Evolutionary conservation across 176 grass and related monocot genomes (phyloP), one percentile per base, ranked within the genome.

Genomic region (Oryza officinalis): DNA sequence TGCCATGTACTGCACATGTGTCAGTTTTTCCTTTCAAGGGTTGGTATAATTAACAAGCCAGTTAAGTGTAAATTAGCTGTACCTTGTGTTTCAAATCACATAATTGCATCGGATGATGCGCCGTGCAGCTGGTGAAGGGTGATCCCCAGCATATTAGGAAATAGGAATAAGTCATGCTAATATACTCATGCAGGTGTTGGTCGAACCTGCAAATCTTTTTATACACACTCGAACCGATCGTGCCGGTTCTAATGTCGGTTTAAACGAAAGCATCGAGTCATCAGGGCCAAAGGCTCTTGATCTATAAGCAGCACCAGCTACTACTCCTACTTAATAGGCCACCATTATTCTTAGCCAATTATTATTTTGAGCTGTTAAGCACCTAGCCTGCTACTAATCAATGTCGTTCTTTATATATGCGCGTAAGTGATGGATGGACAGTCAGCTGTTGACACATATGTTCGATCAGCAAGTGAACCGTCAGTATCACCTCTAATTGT

Each of bases 241-340:
- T 66, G 41, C 52, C 81, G 40, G 71, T 65, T 83, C 41, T 37
- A 46, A 30, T 70, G 20, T 28, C 35, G 66, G 72, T 76, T 86
- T 59, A 78, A 17, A 67, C 32, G n/a, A 41, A 72, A 43, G 59
- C 80, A 79, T 79, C 43, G n/a, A 54, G 5, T 22, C 31, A n/a
- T 78, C 67, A 71, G 27, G 57, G 23, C 54, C 22, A n/a, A 59
- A 40, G 20, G 22, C 52, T 0, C 66, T 60, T 82, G 83, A 82
- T 10, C 65, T 10, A 66, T 17, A 86, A 81, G 83, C 83, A 78
- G 72, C 66, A 60, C 23, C 6, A n/a, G 54, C 20, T 60, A 20
- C 49, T 52, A 41, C 40, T 20, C 3, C 49, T n/a, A 65, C 50
- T 63, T 17, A 30, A n/a, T 38, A 40, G 27, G 17, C 50, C 15